phyloP scores from a whole-genome alignment of 192 early-diverging fungal species.

The Paraglomus occultum region DNA sequence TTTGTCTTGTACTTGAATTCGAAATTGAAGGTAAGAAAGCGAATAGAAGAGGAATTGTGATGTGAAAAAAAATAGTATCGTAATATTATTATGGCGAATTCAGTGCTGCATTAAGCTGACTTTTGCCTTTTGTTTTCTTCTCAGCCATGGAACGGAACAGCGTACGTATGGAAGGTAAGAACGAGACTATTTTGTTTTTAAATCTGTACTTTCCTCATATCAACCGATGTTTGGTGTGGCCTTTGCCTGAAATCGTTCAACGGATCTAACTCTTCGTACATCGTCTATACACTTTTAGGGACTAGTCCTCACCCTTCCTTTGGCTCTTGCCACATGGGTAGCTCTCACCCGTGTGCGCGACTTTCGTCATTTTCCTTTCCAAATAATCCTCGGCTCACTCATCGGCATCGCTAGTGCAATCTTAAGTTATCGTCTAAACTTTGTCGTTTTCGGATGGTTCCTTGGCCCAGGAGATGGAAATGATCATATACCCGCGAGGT shows the following conservation, averaged over 20 bases:
- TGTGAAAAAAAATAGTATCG: too few species aligned
- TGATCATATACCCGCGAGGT: slow-evolving; percentile 23
- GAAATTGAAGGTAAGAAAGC: slow-evolving; percentile 17
- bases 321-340: slow-evolving; percentile 28
- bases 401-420: slow-evolving; percentile 24
- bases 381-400: slow-evolving; percentile 26
- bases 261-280: neutral
- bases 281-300: neutral
- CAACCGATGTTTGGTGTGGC: too few species aligned
- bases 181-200: neutral
- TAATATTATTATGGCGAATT: too few species aligned
- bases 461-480: slow-evolving; percentile 9
- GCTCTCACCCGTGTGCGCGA: slow-evolving; percentile 23
- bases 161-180: slow-evolving; percentile 31
- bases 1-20: slow-evolving; percentile 27
- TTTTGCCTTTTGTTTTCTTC: neutral
- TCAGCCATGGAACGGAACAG: slow-evolving; percentile 25
- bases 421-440: slow-evolving; percentile 25
- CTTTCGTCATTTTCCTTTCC: slow-evolving; percentile 31
- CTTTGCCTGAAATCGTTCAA: too few species aligned
- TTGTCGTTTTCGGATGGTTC: slow-evolving; percentile 21
- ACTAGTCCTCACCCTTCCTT: slow-evolving; percentile 15
- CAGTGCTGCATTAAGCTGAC: too few species aligned
- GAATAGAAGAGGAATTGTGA: neutral
- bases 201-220: too few species aligned